These are phyloP conservation scores for Auricularia cornea DNA, from an alignment of 768 basidiomycete species.

Conservation along the genomic window DNA sequence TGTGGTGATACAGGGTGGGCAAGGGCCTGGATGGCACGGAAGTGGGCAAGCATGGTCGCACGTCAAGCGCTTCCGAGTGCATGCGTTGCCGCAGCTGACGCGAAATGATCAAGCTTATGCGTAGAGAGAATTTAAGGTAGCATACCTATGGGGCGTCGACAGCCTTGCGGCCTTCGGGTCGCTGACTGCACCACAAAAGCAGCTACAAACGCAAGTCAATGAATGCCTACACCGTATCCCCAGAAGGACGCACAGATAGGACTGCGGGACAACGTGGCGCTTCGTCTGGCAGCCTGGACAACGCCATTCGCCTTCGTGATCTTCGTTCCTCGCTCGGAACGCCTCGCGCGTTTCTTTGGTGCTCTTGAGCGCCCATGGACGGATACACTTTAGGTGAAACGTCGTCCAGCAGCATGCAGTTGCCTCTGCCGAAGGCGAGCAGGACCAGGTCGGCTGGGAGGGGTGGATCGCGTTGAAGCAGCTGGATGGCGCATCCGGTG, in stretches of 20 bases:
- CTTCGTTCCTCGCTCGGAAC: conserved; percentile 50
- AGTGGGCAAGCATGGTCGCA: conserved; percentile 83
- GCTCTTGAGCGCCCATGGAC: conserved; percentile 79
- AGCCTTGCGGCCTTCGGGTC: conserved; percentile 65
- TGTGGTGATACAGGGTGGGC: conserved; percentile 85
- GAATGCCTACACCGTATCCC: too few species aligned
- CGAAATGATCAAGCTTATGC: conserved; percentile 2
- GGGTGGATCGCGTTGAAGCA: conserved; percentile 79
- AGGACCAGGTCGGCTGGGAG: conserved; percentile 79
- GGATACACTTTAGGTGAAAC: conserved; percentile 86
- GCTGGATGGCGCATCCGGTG: background rate
- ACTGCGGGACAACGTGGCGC: conserved; percentile 53
- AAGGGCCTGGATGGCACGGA: conserved; percentile 90
- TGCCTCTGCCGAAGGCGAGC: conserved; percentile 54
- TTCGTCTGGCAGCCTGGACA: conserved; percentile 91
- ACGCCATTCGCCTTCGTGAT: conserved; percentile 71
- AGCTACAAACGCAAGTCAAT: too few species aligned
- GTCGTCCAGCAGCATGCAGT: conserved; percentile 73
- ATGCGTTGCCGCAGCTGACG: conserved; percentile 24
- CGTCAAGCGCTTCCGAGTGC: conserved; percentile 20
- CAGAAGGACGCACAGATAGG: conserved; percentile 42
- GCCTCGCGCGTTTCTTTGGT: conserved; percentile 66
- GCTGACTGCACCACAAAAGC: conserved; percentile 72
- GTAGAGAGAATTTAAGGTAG: conserved; percentile 49
- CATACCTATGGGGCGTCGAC: conserved; percentile 50